phyloP scores from a whole-genome alignment of 2,329 filamentous ascomycete genomes.

The Talaromyces sp. region DNA sequence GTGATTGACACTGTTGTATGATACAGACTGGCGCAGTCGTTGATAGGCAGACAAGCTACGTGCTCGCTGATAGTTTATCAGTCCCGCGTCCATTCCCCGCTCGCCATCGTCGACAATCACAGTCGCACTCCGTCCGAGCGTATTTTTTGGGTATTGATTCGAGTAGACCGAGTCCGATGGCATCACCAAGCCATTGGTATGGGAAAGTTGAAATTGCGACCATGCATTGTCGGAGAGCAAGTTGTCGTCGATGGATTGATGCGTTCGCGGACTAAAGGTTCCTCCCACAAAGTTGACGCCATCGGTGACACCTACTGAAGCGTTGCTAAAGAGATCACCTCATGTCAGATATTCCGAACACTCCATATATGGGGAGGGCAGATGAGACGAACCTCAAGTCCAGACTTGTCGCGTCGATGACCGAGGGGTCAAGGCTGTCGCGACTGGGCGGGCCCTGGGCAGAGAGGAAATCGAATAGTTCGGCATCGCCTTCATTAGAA shows the following conservation, averaged over 20 bases:
- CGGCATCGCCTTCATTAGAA: slow-evolving; percentile 36
- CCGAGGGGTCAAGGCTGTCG: slow-evolving; percentile 21
- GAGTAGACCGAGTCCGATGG: slow-evolving; percentile 32
- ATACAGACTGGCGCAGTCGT: slow-evolving; percentile 10
- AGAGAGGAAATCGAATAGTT: slow-evolving; percentile 33
- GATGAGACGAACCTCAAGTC: slow-evolving; percentile 28
- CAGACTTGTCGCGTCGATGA: slow-evolving; percentile 26
- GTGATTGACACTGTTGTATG: slow-evolving; percentile 2
- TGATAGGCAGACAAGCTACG: slow-evolving; percentile 13
- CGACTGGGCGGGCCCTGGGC: slow-evolving; percentile 29
- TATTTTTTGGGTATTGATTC: slow-evolving; percentile 33
- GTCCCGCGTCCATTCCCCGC: slow-evolving; percentile 9
- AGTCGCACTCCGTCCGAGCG: slow-evolving; percentile 25
- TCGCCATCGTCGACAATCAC: slow-evolving; percentile 37
- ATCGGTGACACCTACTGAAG: slow-evolving; percentile 31
- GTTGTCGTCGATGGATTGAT: slow-evolving; percentile 38
- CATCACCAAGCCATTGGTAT: slow-evolving; percentile 30
- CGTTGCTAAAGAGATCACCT: slow-evolving; percentile 25
- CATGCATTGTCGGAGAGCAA: slow-evolving; percentile 37
- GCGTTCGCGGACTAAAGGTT: slow-evolving; percentile 36
- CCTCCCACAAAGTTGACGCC: slow-evolving; percentile 32
- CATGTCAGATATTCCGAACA: background rate
- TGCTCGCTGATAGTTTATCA: slow-evolving; percentile 9
- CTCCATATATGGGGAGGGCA: background rate
- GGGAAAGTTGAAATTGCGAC: slow-evolving; percentile 37